These are phyloP conservation scores for Rhizopogon vesiculosus DNA, from an alignment of 768 basidiomycete genomes.

Conservation along the genomic window DNA sequence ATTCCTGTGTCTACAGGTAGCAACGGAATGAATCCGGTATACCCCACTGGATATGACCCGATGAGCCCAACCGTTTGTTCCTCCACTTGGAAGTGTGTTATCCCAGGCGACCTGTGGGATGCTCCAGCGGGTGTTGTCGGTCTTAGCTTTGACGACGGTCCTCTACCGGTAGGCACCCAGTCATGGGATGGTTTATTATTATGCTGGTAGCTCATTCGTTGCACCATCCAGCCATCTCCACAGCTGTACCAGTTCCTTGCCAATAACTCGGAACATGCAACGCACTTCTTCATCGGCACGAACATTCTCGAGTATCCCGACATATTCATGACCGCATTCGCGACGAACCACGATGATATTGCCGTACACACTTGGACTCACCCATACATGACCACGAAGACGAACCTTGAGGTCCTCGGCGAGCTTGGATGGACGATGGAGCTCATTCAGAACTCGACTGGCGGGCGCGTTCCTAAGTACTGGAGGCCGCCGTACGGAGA, in stretches of 20 bases:
- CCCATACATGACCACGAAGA: conserved; percentile 76
- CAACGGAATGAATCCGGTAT: conserved; percentile 28
- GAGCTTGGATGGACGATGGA: conserved; percentile 78
- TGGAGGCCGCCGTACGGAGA: conserved; percentile 93
- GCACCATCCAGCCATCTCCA: conserved; percentile 30
- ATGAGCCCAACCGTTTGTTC: conserved; percentile 62
- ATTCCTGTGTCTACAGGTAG: conserved; percentile 46
- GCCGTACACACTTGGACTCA: conserved; percentile 59
- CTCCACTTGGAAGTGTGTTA: conserved; percentile 63
- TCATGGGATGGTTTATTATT: neutral
- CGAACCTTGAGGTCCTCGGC: conserved; percentile 62
- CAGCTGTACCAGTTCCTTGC: conserved; percentile 63
- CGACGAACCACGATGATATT: conserved; percentile 31
- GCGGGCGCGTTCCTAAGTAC: conserved; percentile 68
- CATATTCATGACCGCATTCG: conserved; percentile 50
- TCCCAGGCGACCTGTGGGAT: conserved; percentile 65
- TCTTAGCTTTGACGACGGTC: conserved; percentile 80
- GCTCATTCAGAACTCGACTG: conserved; percentile 75
- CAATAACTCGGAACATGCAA: conserved; percentile 61
- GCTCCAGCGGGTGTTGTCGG: conserved; percentile 67
- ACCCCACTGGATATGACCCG: conserved; percentile 36
- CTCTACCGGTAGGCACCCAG: conserved; percentile 37
- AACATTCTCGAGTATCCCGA: conserved; percentile 61
- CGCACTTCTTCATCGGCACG: conserved; percentile 87
- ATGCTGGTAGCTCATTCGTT: conserved; percentile 1